phyloP scores from a whole-genome alignment of 1,139 yeast species.

The Yamadazyma spencermartinsiae region DNA sequence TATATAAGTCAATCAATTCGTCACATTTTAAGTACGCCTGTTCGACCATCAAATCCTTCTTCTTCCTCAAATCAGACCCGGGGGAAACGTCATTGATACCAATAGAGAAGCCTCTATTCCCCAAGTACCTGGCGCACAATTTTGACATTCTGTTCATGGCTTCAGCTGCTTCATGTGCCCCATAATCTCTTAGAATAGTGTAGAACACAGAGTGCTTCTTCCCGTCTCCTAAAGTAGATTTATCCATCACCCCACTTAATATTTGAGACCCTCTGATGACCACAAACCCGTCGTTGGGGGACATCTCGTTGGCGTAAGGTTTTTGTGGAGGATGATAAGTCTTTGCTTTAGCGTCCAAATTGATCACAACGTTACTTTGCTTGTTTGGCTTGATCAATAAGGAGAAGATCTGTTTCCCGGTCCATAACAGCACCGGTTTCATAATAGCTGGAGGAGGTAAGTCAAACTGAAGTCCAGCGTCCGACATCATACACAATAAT shows the following conservation, averaged over 20 bases:
- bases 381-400: slow-evolving; percentile 82
- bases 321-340: slow-evolving; percentile 73
- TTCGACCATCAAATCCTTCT: slow-evolving; percentile 88
- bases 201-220: slow-evolving; percentile 96
- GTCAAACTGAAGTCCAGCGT: slow-evolving; percentile 84
- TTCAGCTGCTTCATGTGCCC: slow-evolving; percentile 89
- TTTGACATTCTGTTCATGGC: slow-evolving; percentile 99
- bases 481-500: slow-evolving; percentile 92
- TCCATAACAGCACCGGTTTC: slow-evolving; percentile 91
- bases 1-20: slow-evolving; percentile 76
- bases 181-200: slow-evolving; percentile 91
- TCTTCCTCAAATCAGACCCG: slow-evolving; percentile 68
- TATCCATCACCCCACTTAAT: slow-evolving; percentile 95
- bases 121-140: slow-evolving; percentile 90
- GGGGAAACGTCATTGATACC: slow-evolving; percentile 99
- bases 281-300: slow-evolving; percentile 95
- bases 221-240: slow-evolving; percentile 95
- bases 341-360: slow-evolving; percentile 92
- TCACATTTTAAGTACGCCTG: slow-evolving; percentile 91
- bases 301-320: slow-evolving; percentile 84
- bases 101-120: slow-evolving; percentile 94
- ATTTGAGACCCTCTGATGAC: slow-evolving; percentile 87
- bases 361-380: slow-evolving; percentile 75
- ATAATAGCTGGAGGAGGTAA: slow-evolving; percentile 92
- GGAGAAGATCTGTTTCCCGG: slow-evolving; percentile 95